Base-by-base conservation (phyloP, 805 yeast species). In the Myxozyma neotropica region DNA sequence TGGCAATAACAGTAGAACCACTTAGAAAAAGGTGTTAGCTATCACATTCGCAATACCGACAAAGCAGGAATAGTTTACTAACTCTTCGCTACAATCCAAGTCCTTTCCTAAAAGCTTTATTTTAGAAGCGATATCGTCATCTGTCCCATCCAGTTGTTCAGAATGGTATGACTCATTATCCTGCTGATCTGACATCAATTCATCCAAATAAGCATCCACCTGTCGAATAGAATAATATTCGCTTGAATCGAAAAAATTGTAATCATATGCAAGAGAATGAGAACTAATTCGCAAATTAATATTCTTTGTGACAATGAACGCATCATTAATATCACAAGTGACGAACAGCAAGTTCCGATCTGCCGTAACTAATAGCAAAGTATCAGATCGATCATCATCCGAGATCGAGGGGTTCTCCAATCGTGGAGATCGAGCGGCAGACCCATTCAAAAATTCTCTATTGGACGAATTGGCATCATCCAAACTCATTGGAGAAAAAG, bases 91-190 rank as follows among this genome's bases (percentile, higher is more conserved):
- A 2, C 29, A 31, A 2, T 17, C 39, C 23, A 60, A 24, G 5
- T 53, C 58, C 31, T 57, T 57, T 6, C 64, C 64, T 35, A 57
- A 27, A 15, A 29, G 31, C 21, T 49, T 53, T n/a, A 60, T 29
- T n/a, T 40, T 44, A 10, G 45, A 44, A 8, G 62, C 58, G 7
- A 48, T 19, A 24, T 57, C 61, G 15, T 38, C 45, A 7, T 52
- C 48, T 15, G 55, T 13, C 8, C 36, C 8, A 10, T 24, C 40
- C 12, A 17, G 13, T 44, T 38, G 24, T 12, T 15, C 27, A 29
- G 31, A 13, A 38, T 42, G n/a, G 3, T 21, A 4, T 29, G 21
- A 29, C 7, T 24, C 48, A 42, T 13, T 36, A 5, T 33, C 42
- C 24, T 21, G 21, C 13, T 36, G 33, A 17, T 24, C 40, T 31